Percentiles rank a stretch among this genome's conserved stretches.
Conservation (phyloP, 2,329 filamentous ascomycete species). For the Zasmidium angulare region DNA sequence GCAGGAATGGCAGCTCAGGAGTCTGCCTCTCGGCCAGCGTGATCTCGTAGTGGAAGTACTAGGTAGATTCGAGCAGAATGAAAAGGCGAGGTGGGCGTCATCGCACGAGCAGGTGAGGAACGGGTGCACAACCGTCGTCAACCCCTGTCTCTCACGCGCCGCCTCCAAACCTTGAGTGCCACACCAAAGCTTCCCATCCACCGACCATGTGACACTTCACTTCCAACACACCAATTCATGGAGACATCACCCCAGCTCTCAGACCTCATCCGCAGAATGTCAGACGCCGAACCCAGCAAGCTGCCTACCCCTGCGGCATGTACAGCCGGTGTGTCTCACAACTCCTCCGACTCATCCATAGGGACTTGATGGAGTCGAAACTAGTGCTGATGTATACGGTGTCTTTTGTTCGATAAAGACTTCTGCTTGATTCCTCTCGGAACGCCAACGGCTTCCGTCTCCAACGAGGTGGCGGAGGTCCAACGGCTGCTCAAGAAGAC, state of each 20-base stretch:
- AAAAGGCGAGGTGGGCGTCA: background rate
- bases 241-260: conserved; percentile 32
- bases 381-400: conserved; percentile 1
- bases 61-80: no score
- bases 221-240: conserved; percentile 15
- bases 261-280: conserved; percentile 30
- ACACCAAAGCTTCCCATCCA: background rate
- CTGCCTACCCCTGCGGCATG: conserved; percentile 68
- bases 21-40: background rate
- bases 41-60: no score
- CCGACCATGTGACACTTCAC: background rate
- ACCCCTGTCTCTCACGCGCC: no score
- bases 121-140: background rate
- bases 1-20: background rate
- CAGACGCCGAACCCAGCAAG: conserved; percentile 28
- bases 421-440: conserved; percentile 86
- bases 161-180: background rate
- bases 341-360: no score
- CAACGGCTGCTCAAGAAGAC: conserved; percentile 80
- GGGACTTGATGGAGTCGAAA: no score
- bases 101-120: background rate
- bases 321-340: conserved; percentile 57
- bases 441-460: conserved; percentile 51
- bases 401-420: conserved; percentile 51
- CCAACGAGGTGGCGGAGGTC: conserved; percentile 76